phyloP scores from a whole-genome alignment of 2,329 filamentous ascomycete species.

The Daldinia sp. region DNA sequence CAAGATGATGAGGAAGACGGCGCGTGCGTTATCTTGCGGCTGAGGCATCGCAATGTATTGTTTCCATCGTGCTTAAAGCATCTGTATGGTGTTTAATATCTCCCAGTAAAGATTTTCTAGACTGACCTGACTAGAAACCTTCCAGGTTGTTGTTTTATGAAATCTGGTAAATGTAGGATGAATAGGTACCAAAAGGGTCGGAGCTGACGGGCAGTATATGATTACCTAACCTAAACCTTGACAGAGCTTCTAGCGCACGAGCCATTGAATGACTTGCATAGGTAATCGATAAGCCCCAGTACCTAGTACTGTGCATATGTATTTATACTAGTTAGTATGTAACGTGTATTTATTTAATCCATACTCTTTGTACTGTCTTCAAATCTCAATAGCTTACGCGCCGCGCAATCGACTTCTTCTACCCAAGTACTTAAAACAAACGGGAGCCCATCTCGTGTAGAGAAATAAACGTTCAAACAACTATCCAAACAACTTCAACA shows the following conservation, averaged over 20 bases:
- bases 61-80: slow-evolving; percentile 47
- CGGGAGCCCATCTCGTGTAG: neutral
- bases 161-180: neutral
- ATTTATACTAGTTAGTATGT: neutral
- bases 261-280: neutral
- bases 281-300: slow-evolving; percentile 6
- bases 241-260: neutral
- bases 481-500: neutral
- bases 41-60: slow-evolving; percentile 59
- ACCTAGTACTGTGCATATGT: neutral
- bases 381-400: neutral
- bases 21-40: slow-evolving; percentile 60
- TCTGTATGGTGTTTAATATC: slow-evolving; percentile 24
- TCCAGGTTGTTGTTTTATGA: slow-evolving; percentile 6
- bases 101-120: slow-evolving; percentile 10
- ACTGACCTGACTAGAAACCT: neutral
- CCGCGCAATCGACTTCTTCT: neutral
- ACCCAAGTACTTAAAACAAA: neutral
- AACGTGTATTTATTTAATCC: neutral
- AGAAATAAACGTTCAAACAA: neutral
- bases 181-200: neutral
- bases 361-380: neutral
- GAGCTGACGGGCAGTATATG: neutral
- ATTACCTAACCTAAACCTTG: slow-evolving; percentile 7
- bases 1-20: slow-evolving; percentile 59